Conservation (phyloP, 2,329 filamentous ascomycete species). For the Fusarium drepaniforme region DNA sequence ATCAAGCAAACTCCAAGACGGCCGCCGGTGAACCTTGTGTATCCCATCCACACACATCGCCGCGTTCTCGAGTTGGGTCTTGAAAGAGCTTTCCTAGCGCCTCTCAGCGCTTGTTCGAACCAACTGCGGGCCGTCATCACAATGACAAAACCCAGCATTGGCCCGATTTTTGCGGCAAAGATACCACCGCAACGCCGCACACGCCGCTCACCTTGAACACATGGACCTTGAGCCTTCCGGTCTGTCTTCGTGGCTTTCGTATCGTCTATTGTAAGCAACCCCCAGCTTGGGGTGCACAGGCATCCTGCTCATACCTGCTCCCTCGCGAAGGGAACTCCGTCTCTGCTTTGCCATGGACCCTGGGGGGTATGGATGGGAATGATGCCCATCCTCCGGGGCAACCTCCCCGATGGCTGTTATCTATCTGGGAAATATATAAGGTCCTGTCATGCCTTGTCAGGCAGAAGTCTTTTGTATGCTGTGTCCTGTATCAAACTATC, state of each 20-base stretch:
- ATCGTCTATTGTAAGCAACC: conserved; percentile 25
- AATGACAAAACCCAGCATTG: conserved; percentile 14
- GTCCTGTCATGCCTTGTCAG: conserved; percentile 22
- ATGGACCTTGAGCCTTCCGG: conserved; percentile 26
- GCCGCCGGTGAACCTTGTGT: conserved; percentile 8
- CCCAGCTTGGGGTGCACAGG: conserved; percentile 3
- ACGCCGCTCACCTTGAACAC: conserved; percentile 32
- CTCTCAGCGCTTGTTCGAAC: conserved; percentile 20
- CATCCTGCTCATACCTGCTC: conserved; percentile 18
- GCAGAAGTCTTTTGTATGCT: conserved; percentile 20
- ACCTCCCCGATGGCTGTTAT: conserved; percentile 17
- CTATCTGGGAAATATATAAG: conserved; percentile 33
- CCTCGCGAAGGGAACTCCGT: background rate
- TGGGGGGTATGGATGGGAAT: conserved; percentile 11
- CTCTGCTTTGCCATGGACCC: background rate
- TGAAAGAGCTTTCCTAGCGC: conserved; percentile 10
- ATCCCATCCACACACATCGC: background rate
- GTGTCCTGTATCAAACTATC: conserved; percentile 17
- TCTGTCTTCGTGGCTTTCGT: conserved; percentile 40
- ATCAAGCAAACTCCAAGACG: conserved; percentile 26
- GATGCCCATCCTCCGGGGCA: conserved; percentile 9
- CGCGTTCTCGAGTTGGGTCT: conserved; percentile 11
- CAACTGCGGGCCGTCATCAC: conserved; percentile 12
- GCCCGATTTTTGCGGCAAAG: conserved; percentile 13
- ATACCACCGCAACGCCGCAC: conserved; percentile 21